Conservation (phyloP, 2,329 filamentous ascomycete genomes). For the Dactylellina drechsleri region DNA sequence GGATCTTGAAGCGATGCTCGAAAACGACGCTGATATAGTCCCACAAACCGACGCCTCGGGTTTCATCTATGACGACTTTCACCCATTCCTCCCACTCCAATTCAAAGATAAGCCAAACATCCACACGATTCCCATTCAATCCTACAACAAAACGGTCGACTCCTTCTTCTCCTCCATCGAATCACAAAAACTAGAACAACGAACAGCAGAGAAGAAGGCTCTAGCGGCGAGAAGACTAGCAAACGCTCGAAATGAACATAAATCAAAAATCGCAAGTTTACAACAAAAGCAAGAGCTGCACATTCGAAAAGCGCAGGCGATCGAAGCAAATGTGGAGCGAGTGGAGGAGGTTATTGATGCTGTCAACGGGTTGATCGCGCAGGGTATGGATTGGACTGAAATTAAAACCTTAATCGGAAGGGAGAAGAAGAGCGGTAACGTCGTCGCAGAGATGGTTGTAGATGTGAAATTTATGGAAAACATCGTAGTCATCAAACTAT, state of each 20-base stretch:
- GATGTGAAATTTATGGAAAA: slow-evolving; percentile 92
- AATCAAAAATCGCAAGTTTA: slow-evolving; percentile 82
- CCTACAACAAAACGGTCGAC: slow-evolving; percentile 92
- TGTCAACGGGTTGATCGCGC: slow-evolving; percentile 87
- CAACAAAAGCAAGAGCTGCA: slow-evolving; percentile 84
- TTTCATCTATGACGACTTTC: slow-evolving; percentile 90
- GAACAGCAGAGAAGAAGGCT: slow-evolving; percentile 81
- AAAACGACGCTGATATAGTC: slow-evolving; percentile 62
- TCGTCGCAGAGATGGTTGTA: slow-evolving; percentile 86
- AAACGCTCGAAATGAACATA: slow-evolving; percentile 82
- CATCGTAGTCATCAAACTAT: slow-evolving; percentile 80
- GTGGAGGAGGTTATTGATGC: slow-evolving; percentile 94
- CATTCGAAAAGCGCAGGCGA: slow-evolving; percentile 85
- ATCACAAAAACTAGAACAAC: slow-evolving; percentile 87
- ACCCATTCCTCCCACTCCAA: slow-evolving; percentile 87
- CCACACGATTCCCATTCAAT: slow-evolving; percentile 78
- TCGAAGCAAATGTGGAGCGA: slow-evolving; percentile 87
- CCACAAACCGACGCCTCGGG: slow-evolving; percentile 58
- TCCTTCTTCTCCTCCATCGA: slow-evolving; percentile 98
- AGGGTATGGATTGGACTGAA: slow-evolving; percentile 98
- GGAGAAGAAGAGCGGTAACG: slow-evolving; percentile 81
- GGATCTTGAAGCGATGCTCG: slow-evolving; percentile 47
- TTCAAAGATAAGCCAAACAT: slow-evolving; percentile 74
- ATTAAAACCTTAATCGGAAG: slow-evolving; percentile 87
- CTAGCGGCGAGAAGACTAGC: slow-evolving; percentile 85